Percentiles rank a stretch among this genome's conserved stretches.
phyloP scores from a whole-genome alignment of 306 rosid genomes.

The Cucurbita moschata region DNA sequence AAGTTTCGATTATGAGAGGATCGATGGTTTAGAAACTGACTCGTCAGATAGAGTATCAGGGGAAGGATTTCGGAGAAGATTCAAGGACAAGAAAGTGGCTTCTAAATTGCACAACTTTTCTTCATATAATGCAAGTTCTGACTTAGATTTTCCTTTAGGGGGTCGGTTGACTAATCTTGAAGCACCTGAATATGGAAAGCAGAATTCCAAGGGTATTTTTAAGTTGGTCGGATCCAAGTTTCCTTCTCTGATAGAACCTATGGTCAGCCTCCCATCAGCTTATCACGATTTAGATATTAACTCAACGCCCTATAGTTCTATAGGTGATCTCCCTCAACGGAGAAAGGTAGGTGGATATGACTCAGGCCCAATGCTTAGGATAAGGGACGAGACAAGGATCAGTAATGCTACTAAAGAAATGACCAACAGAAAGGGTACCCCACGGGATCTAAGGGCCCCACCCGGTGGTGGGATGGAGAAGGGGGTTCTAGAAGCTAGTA shows the following conservation, averaged over 20 bases:
- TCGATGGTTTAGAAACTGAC: constrained; percentile 49
- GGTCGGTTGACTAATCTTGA: constrained; percentile 24
- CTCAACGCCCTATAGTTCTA: constrained; percentile 42
- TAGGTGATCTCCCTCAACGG: constrained; percentile 30
- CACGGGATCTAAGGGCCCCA: constrained; percentile 28
- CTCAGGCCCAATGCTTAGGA: constrained; percentile 34
- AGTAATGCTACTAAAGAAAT: constrained; percentile 38
- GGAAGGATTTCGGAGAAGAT: constrained; percentile 39
- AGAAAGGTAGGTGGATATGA: constrained; percentile 36
- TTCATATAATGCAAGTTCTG: constrained; percentile 33
- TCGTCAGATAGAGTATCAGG: constrained; percentile 64
- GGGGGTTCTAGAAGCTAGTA: constrained; percentile 38
- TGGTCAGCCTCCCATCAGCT: constrained; percentile 22
- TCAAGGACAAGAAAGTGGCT: constrained; percentile 39
- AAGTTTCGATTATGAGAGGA: constrained; percentile 81
- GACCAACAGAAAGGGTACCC: constrained; percentile 31
- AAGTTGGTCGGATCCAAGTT: constrained; percentile 55
- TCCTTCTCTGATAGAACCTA: constrained; percentile 30
- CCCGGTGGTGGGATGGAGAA: constrained; percentile 32
- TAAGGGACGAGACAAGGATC: constrained; percentile 41
- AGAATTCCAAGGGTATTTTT: constrained; percentile 60
- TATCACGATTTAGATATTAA: constrained; percentile 44
- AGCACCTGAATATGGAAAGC: constrained; percentile 41
- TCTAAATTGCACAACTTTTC: constrained; percentile 33
- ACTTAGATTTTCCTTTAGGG: constrained; percentile 29